Conservation (phyloP, 768 basidiomycete species). For the Mycena pura region DNA sequence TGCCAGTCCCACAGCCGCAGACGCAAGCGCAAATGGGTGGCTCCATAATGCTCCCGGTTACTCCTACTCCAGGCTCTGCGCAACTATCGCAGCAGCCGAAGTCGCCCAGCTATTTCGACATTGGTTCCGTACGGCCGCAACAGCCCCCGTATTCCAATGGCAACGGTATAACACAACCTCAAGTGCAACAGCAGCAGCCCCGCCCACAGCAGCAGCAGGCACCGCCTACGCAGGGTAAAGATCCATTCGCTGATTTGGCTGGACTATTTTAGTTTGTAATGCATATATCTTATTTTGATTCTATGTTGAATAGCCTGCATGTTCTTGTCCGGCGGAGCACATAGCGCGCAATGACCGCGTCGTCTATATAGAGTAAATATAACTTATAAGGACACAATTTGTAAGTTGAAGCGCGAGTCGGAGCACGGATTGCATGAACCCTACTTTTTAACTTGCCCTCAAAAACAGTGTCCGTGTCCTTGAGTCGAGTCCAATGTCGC, state of each 20-base stretch:
- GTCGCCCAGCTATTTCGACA: constrained; percentile 27
- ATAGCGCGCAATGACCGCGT: no score
- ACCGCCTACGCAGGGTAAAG: constrained; percentile 57
- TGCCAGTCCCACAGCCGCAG: constrained; percentile 15
- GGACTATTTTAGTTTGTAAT: constrained; percentile 62
- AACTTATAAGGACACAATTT: no score
- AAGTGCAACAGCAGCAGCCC: constrained; percentile 13
- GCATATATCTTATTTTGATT: not conserved
- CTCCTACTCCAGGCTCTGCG: constrained; percentile 35
- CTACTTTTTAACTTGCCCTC: no score
- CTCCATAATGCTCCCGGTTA: constrained; percentile 50
- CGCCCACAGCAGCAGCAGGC: constrained; percentile 22
- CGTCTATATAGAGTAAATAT: no score
- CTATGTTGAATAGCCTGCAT: no score
- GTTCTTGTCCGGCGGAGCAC: no score
- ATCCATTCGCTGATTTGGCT: constrained; percentile 85
- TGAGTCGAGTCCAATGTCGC: no score
- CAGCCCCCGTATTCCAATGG: constrained; percentile 33
- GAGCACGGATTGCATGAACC: no score
- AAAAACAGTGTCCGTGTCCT: no score
- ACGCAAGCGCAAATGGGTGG: constrained; percentile 38
- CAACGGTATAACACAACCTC: not conserved
- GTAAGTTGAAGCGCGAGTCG: no score
- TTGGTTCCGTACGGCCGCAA: constrained; percentile 10
- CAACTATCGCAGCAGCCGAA: constrained; percentile 17